These are phyloP conservation scores for Ogataea siamensis DNA, from an alignment of 805 yeast species.

Conservation along the genomic window DNA sequence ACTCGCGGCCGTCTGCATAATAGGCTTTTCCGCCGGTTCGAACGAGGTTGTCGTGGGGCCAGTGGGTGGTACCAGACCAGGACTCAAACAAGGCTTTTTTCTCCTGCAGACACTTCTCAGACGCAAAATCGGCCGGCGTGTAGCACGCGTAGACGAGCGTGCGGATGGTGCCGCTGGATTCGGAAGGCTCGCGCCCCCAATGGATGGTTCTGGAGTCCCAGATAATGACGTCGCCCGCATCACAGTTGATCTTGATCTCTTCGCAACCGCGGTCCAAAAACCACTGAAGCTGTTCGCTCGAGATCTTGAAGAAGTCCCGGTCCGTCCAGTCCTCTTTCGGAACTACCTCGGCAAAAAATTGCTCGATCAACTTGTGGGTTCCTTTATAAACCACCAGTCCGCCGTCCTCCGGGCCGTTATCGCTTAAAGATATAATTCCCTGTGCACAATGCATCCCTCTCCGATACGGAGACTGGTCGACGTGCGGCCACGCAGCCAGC, in stretches of 20 bases:
- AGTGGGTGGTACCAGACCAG: conserved; percentile 33
- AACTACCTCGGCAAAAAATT: conserved; percentile 28
- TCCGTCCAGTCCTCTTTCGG: conserved; percentile 24
- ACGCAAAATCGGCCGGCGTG: conserved; percentile 35
- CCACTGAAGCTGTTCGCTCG: conserved; percentile 28
- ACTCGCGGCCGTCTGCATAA: conserved; percentile 13
- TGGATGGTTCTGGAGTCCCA: conserved; percentile 37
- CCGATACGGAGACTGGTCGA: conserved; percentile 35
- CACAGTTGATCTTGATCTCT: conserved; percentile 29
- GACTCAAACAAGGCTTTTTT: conserved; percentile 26
- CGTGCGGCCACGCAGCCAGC: conserved; percentile 33
- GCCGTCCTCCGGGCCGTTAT: conserved; percentile 31
- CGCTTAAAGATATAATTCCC: conserved; percentile 32
- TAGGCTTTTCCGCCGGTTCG: conserved; percentile 26
- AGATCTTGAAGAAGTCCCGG: conserved; percentile 21
- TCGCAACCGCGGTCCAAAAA: conserved; percentile 30
- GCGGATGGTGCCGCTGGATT: conserved; percentile 27
- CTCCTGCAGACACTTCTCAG: conserved; percentile 23
- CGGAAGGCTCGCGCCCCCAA: conserved; percentile 32
- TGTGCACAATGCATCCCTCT: conserved; percentile 33
- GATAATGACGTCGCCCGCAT: conserved; percentile 36
- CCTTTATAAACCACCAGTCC: conserved; percentile 32
- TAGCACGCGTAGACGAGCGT: conserved; percentile 32
- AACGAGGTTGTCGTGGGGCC: conserved; percentile 33
- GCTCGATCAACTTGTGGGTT: conserved; percentile 24